Evolutionary conservation across 768 basidiomycete species (phyloP).

Genomic region (Naematelia aurantialba): DNA sequence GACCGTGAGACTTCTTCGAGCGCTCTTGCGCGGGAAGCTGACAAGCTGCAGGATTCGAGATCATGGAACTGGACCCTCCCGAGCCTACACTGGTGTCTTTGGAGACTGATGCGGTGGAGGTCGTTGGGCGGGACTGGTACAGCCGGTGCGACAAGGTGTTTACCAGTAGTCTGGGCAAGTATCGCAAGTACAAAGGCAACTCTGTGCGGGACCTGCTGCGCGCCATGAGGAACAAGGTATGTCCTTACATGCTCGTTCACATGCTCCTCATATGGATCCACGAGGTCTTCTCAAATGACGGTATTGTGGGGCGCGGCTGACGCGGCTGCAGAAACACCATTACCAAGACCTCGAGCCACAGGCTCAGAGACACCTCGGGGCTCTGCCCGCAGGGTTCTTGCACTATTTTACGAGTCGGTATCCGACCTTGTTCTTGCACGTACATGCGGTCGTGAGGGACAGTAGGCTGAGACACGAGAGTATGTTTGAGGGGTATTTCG

Average conservation of each 20-base stretch:
- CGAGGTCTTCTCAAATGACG: too few relatives aligned
- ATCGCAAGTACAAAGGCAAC: slow-evolving; percentile 89
- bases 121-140: slow-evolving; percentile 84
- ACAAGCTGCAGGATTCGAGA: slow-evolving; percentile 63
- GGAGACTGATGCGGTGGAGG: slow-evolving; percentile 63
- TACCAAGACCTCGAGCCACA: slow-evolving; percentile 94
- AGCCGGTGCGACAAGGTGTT: slow-evolving; percentile 78
- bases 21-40: slow-evolving; percentile 2
- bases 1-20: slow-evolving; percentile 58
- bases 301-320: slow-evolving; percentile 7
- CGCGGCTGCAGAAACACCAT: slow-evolving; percentile 70
- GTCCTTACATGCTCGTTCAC: neutral
- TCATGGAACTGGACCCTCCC: slow-evolving; percentile 89
- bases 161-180: slow-evolving; percentile 92
- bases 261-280: too few relatives aligned
- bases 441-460: slow-evolving; percentile 72
- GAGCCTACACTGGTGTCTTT: slow-evolving; percentile 70
- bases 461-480: slow-evolving; percentile 74
- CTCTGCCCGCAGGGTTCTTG: slow-evolving; percentile 88
- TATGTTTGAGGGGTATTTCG: slow-evolving; percentile 85
- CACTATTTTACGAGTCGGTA: slow-evolving; percentile 91
- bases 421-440: slow-evolving; percentile 85
- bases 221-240: slow-evolving; percentile 80
- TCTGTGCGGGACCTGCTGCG: slow-evolving; percentile 88
- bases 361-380: slow-evolving; percentile 79